Evolutionary conservation across 495 filamentous ascomycete genomes (phyloP).

Genomic region (Podospora bellae-mahoneyi): DNA sequence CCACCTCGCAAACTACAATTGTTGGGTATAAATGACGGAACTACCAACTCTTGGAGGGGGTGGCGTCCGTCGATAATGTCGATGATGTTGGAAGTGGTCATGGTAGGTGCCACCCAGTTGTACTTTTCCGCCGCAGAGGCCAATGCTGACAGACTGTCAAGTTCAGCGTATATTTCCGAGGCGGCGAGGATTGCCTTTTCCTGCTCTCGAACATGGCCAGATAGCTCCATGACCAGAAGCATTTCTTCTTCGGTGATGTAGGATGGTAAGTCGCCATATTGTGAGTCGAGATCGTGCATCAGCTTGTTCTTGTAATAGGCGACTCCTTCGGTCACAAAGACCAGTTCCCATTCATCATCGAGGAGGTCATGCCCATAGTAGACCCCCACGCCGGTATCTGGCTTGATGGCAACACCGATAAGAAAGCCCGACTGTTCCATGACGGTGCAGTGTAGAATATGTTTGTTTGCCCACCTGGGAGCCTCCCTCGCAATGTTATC

Average conservation of each 20-base stretch:
- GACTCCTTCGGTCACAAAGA: conserved; percentile 67
- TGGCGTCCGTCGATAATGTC: conserved; percentile 81
- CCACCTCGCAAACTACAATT: conserved; percentile 71
- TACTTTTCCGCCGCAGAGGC: conserved; percentile 75
- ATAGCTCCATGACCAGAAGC: conserved; percentile 77
- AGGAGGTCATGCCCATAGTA: conserved; percentile 61
- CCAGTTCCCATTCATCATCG: conserved; percentile 66
- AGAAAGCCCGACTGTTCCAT: conserved; percentile 92
- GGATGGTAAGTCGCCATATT: conserved; percentile 81
- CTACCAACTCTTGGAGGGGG: conserved; percentile 82
- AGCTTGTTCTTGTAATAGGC: conserved; percentile 85
- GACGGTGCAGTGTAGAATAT: conserved; percentile 66
- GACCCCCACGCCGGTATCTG: conserved; percentile 55
- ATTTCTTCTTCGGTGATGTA: conserved; percentile 87
- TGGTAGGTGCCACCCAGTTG: conserved; percentile 63
- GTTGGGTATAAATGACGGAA: conserved; percentile 83
- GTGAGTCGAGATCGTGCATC: conserved; percentile 79
- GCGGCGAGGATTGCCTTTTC: conserved; percentile 62
- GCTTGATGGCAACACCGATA: conserved; percentile 66
- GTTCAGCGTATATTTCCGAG: conserved; percentile 78
- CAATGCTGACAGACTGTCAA: conserved; percentile 84
- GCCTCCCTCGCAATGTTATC: conserved; percentile 57
- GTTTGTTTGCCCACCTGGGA: conserved; percentile 55
- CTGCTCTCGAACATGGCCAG: conserved; percentile 66
- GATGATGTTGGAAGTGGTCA: conserved; percentile 71